Base-by-base conservation (phyloP, 805 yeast species). In the Saturnispora silvae region DNA sequence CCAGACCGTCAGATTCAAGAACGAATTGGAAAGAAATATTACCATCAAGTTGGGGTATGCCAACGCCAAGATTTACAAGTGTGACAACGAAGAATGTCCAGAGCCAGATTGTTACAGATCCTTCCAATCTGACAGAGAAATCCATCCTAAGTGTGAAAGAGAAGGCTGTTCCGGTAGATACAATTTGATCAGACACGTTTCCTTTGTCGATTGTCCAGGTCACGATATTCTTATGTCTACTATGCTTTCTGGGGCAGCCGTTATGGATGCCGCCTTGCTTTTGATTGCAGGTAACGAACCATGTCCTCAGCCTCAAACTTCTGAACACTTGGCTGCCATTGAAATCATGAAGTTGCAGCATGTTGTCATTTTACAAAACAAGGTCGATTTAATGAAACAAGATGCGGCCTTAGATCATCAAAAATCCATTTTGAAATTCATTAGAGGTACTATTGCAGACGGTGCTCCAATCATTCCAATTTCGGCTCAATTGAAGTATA, bases 221-320 rank as follows among this genome's bases (percentile, higher is more conserved):
- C 99, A 92, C 82, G 99, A 92, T 70, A 94, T 92, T 68, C 79
- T 92, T 62, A 92, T 92, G 99, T 86, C 96, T 73, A 92, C 99
- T 49, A 92, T 92, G 99, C 78, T 92, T 75, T 87, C 97, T 33
- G 99, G 99, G 60, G 99, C 99, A 26, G 99, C 99, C 14, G 99
- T 92, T 47, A 92, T 92, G 99, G 99, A 92, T 65, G 99, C 99
- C 40, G 99, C 99, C 3, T 69, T 92, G 44, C 69, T 92, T 56
- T 72, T 92, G 48, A 80, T 92, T 58, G 99, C 98, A 20, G 98
- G 97, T 64, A 92, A 92, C 61, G 99, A 92, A 72, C 77, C 95
- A 39, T 92, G 99, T 70, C 99, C 99, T 44, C 99, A 92, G 70
- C 99, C 99, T 31, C 99, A 92, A 69, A 92, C 99, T 14, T 81